These are phyloP conservation scores for Aspergillus oerlinghausenensis DNA, from an alignment of 2,329 filamentous ascomycete genomes.

Conservation along the genomic window DNA sequence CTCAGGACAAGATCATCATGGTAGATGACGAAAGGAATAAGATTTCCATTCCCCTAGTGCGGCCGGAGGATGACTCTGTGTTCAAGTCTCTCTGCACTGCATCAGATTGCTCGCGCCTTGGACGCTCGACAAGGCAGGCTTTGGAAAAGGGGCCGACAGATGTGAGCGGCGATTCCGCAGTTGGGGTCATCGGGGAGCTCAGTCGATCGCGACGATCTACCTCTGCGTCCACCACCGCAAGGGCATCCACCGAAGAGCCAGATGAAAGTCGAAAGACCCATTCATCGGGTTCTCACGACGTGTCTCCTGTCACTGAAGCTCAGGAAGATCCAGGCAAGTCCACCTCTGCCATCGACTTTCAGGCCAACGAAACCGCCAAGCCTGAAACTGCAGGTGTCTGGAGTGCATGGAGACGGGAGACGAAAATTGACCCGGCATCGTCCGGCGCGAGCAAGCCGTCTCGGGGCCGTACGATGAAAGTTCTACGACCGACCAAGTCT, in stretches of 20 bases:
- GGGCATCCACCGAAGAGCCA: conserved; percentile 20
- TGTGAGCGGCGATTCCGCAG: conserved; percentile 19
- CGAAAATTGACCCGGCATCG: conserved; percentile 24
- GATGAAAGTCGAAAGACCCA: conserved; percentile 19
- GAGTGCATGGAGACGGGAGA: conserved; percentile 63
- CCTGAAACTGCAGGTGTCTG: conserved; percentile 55
- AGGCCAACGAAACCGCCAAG: conserved; percentile 23
- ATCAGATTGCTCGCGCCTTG: conserved; percentile 17
- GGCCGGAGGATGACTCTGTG: conserved; percentile 77
- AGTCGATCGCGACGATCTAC: conserved; percentile 19
- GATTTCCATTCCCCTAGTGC: conserved; percentile 83
- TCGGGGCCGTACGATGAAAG: conserved; percentile 72
- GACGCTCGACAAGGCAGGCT: conserved; percentile 1
- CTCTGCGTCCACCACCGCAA: conserved; percentile 22
- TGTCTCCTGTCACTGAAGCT: conserved; percentile 9
- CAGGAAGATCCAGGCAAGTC: conserved; percentile 20
- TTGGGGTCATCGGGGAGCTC: conserved; percentile 32
- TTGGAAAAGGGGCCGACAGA: conserved; percentile 7
- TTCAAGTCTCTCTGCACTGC: conserved; percentile 74
- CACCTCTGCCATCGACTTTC: conserved; percentile 24
- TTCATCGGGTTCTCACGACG: conserved; percentile 4
- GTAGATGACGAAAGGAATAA: conserved; percentile 84
- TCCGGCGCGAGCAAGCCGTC: conserved; percentile 59
- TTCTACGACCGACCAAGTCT: conserved; percentile 71
- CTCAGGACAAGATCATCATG: conserved; percentile 81